Conservation (phyloP, 306 rosid genomes). For the Luffa acutangula region DNA sequence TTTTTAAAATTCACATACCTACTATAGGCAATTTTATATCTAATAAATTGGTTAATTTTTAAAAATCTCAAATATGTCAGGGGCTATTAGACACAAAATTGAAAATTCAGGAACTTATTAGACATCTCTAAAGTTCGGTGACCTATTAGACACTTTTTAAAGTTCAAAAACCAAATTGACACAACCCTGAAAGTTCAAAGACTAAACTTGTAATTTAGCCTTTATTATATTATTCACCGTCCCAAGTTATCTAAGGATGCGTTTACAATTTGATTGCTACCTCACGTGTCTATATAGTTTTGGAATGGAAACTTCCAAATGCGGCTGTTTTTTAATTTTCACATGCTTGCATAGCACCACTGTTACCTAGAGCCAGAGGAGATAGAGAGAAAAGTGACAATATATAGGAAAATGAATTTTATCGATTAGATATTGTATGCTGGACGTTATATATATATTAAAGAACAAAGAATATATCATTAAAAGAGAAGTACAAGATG, state of each 20-base stretch:
- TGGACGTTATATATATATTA: background rate
- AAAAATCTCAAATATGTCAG: too few species aligned
- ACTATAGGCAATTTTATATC: too few species aligned
- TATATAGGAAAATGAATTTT: background rate
- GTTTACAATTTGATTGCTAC: background rate
- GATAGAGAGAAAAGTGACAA: background rate
- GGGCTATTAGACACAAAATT: too few species aligned
- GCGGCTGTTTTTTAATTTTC: background rate
- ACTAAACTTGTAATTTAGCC: too few species aligned
- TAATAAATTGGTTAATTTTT: too few species aligned
- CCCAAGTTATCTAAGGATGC: background rate
- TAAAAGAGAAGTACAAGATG: background rate
- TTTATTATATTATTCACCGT: conserved; percentile 1
- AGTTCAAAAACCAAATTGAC: too few species aligned
- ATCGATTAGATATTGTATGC: background rate
- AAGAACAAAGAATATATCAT: background rate
- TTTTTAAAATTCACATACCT: too few species aligned
- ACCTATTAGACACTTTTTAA: too few species aligned
- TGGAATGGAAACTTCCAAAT: background rate
- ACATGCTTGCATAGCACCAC: background rate
- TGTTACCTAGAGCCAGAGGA: background rate
- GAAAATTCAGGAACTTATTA: too few species aligned
- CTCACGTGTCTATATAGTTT: background rate
- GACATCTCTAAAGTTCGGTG: too few species aligned
- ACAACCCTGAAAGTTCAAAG: too few species aligned